Conservation (phyloP, 2,329 filamentous ascomycete genomes). For the Neofusicoccum umdonicola region DNA sequence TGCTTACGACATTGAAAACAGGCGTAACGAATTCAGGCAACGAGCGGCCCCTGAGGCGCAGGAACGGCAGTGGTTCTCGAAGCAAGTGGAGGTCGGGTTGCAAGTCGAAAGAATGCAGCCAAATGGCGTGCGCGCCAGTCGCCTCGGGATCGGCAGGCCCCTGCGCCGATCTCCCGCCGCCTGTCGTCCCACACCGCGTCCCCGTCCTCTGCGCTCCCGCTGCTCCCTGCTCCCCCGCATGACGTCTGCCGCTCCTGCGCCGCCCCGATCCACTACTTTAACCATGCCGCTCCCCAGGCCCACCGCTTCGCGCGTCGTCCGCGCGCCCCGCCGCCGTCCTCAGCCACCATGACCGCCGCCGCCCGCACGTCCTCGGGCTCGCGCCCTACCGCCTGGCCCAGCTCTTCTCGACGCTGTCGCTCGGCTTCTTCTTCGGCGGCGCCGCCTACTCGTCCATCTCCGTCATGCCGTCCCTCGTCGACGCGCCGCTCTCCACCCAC, state of each 20-base stretch:
- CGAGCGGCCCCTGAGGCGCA: not conserved
- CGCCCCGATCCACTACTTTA: not conserved
- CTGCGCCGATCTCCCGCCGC: slow-evolving; percentile 7
- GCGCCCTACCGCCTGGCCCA: not conserved
- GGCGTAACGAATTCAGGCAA: not conserved
- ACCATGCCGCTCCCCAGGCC: not conserved
- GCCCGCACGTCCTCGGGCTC: not conserved
- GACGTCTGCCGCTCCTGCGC: not conserved
- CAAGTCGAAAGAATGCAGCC: not conserved
- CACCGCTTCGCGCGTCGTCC: not conserved
- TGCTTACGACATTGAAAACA: slow-evolving; percentile 7
- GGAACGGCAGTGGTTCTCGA: not conserved
- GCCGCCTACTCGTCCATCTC: not conserved
- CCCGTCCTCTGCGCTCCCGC: not conserved
- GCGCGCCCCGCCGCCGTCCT: not conserved
- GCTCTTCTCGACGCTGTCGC: not conserved
- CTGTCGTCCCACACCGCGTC: too few relatives aligned
- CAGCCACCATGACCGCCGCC: not conserved
- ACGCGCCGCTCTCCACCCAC: slow-evolving; percentile 2
- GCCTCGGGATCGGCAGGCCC: not conserved
- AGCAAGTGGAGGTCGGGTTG: not conserved
- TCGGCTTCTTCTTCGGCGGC: slow-evolving; percentile 3
- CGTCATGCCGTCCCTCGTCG: slow-evolving; percentile 8
- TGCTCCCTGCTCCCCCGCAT: not conserved
- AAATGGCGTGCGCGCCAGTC: not conserved